Base-by-base conservation (phyloP, 441 rosid species). In the Gossypium davidsonii region DNA sequence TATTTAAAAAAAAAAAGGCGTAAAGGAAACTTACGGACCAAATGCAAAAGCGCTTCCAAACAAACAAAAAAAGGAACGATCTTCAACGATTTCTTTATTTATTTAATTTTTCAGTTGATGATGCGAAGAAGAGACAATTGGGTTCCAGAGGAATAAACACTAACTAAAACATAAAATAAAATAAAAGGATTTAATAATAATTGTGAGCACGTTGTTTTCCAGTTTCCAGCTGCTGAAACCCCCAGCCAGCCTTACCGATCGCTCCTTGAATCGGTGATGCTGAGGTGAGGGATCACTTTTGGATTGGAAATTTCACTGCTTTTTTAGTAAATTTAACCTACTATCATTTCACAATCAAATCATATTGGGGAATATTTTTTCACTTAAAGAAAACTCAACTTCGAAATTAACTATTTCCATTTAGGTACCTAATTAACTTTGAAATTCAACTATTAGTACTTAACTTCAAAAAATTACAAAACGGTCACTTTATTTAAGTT, bases 91-190 rank as follows among this genome's bases (percentile, higher is more conserved):
- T 15, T 51, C 11, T 51, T 65, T 49, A 11, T 11, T 58, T 58
- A 62, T 62, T 62, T 8, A 62, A 34, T 34, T 17, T 34, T 12
- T 34, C 20, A 9, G 46, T 11, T 39, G 62, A 11, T 57, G 7
- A 57, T 57, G 18, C 2, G 48, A 61, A 61, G 46, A 31, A 15
- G 44, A 76, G 64, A 51, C n/a, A 51, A 51, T 53, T 10, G 34
- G 67, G 67, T 64, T 69, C 67, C 74, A 46, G 55, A 59, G n/a
- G 77, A 70, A 56, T 69, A 77, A 53, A 77, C 77, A 59, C 71
- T 44, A 56, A 31, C 11, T 25, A 34, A 1, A 42, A 62, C 64
- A 28, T 59, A 28, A 12, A 52, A 18, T 58, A 59, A 59, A 57
- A 23, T 1, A 57, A 57, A 52, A 52, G 10, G 20, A 52, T 2